These are phyloP conservation scores for Fusarium sacchari DNA, from an alignment of 2,329 filamentous ascomycete species.

Conservation along the genomic window DNA sequence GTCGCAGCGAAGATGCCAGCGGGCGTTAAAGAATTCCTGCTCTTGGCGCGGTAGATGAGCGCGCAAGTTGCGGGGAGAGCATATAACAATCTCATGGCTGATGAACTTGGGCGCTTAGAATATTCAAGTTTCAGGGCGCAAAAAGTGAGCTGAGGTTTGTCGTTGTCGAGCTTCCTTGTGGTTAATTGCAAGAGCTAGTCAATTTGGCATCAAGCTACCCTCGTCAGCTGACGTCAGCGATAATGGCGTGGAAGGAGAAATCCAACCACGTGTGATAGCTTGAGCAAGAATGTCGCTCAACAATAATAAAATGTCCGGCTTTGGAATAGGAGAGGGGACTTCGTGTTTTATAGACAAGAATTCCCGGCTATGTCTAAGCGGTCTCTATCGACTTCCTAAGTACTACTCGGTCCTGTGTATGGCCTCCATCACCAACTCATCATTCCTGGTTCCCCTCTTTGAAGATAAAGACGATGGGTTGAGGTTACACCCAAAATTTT, in stretches of 20 bases:
- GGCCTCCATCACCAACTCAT: not conserved
- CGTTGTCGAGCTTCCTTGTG: constrained; percentile 10
- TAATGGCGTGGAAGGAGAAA: not conserved
- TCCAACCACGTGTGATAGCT: not conserved
- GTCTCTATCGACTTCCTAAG: not conserved
- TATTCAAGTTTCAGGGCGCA: constrained; percentile 1
- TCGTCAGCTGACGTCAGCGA: constrained; percentile 37
- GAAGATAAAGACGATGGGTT: not conserved
- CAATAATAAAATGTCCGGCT: not conserved
- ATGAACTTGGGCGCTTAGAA: constrained; percentile 14
- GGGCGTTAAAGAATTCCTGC: constrained; percentile 80
- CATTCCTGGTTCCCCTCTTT: no score
- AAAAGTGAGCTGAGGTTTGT: not conserved
- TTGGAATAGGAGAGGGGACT: not conserved
- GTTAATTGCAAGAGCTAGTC: constrained; percentile 5
- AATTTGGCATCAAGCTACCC: constrained; percentile 21
- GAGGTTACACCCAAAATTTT: not conserved
- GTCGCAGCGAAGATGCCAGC: constrained; percentile 77
- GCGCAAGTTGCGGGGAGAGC: constrained; percentile 67
- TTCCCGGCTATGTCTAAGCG: not conserved
- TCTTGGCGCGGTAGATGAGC: constrained; percentile 74
- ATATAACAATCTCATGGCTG: constrained; percentile 65
- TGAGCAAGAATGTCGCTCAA: not conserved
- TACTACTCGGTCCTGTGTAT: not conserved
- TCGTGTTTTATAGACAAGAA: not conserved